Percentiles rank a stretch among this genome's conserved stretches.
phyloP scores from a whole-genome alignment of 176 grass and related monocot species.

The Eragrostis nindensis region DNA sequence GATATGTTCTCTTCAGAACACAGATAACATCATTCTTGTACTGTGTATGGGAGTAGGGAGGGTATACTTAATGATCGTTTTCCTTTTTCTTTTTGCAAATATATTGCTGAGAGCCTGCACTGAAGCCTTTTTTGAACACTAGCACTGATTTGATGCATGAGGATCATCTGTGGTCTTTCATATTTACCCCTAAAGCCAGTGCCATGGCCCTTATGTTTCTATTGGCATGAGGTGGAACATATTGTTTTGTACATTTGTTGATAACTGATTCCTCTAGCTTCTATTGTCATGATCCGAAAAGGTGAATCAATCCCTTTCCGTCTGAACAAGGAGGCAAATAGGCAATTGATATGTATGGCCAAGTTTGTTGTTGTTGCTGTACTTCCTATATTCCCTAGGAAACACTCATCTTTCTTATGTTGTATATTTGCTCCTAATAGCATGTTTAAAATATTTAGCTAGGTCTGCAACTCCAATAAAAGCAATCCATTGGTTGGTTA shows the following conservation, averaged over 20 bases:
- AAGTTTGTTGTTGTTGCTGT: background rate
- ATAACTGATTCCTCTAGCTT: background rate
- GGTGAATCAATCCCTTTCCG: background rate
- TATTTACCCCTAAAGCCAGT: background rate
- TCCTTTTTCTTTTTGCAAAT: background rate
- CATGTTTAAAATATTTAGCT: background rate
- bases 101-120: background rate
- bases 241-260: background rate
- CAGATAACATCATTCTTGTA: background rate
- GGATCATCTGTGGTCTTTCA: background rate
- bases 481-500: too few relatives aligned
- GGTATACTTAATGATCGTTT: background rate
- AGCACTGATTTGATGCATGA: background rate
- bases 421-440: background rate
- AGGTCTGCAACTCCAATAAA: background rate
- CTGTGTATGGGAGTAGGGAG: background rate
- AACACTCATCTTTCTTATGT: background rate
- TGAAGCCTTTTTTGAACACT: background rate
- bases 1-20: background rate
- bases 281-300: background rate
- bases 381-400: background rate
- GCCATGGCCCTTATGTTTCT: background rate
- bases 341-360: background rate
- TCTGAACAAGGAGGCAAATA: background rate
- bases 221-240: background rate